These are phyloP conservation scores for Sugiyamaella boreocaroliniensis DNA, from an alignment of 805 yeast genomes.

Conservation along the genomic window DNA sequence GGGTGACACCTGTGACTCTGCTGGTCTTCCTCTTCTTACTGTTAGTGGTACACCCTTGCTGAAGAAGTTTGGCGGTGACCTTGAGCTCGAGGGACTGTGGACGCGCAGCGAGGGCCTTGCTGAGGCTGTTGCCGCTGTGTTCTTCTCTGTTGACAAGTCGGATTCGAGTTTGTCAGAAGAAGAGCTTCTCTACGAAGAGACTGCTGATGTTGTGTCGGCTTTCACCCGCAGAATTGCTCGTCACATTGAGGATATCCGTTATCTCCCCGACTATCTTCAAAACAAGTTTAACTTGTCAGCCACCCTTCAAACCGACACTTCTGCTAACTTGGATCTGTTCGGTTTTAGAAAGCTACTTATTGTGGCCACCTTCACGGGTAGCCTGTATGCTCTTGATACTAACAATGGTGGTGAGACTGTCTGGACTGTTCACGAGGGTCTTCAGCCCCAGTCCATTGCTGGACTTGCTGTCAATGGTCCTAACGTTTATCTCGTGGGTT, in stretches of 20 bases:
- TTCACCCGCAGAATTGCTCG: slow-evolving; percentile 23
- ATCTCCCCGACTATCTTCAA: slow-evolving; percentile 2
- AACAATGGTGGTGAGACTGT: slow-evolving; percentile 19
- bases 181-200: slow-evolving; percentile 26
- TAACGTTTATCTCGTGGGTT: slow-evolving; percentile 4
- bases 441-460: slow-evolving; percentile 3
- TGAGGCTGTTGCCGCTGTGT: slow-evolving; percentile 18
- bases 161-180: slow-evolving; percentile 21
- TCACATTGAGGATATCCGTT: slow-evolving; percentile 22
- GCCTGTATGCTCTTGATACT: slow-evolving; percentile 28
- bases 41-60: not conserved
- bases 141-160: slow-evolving; percentile 24
- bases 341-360: slow-evolving; percentile 31
- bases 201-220: slow-evolving; percentile 24
- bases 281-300: not conserved
- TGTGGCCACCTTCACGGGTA: slow-evolving; percentile 24
- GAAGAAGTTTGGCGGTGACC: not conserved
- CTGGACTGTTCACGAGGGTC: slow-evolving; percentile 21
- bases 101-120: slow-evolving; percentile 28
- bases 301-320: slow-evolving; percentile 1
- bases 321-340: slow-evolving; percentile 23
- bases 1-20: not conserved
- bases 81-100: slow-evolving; percentile 15
- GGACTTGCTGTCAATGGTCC: slow-evolving; percentile 1
- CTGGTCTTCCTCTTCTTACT: not conserved